Evolutionary conservation across 208 protist species (phyloP).

Genomic region (Crithidia expoeki): DNA sequence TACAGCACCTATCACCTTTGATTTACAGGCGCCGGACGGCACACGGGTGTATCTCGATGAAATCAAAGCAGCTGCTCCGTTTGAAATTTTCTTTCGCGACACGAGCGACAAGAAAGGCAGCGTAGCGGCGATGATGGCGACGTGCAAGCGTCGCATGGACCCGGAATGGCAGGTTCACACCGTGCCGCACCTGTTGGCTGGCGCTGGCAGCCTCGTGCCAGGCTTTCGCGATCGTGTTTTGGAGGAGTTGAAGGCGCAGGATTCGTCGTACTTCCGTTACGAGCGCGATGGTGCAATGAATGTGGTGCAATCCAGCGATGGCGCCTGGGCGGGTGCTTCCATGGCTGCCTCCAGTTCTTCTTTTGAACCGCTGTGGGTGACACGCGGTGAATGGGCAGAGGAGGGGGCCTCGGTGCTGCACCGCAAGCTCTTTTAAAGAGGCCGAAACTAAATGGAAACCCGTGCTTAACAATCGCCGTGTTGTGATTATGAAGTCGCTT

Average conservation of each 20-base stretch:
- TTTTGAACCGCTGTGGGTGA: constrained; percentile 84
- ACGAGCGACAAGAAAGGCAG: constrained; percentile 15
- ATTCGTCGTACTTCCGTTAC: constrained; percentile 81
- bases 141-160: constrained; percentile 62
- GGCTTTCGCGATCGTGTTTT: constrained; percentile 62
- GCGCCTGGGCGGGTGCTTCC: constrained; percentile 80
- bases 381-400: constrained; percentile 71
- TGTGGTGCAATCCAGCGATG: constrained; percentile 37
- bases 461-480: too few species aligned
- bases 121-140: constrained; percentile 51
- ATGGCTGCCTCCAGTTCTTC: constrained; percentile 76
- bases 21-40: constrained; percentile 33
- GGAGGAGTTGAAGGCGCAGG: constrained; percentile 61
- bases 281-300: constrained; percentile 58
- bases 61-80: constrained; percentile 33
- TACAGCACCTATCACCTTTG: neutral
- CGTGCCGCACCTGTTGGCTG: constrained; percentile 77
- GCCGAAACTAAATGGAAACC: too few species aligned
- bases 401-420: constrained; percentile 69
- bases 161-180: constrained; percentile 77
- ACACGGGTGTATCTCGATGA: constrained; percentile 29
- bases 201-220: constrained; percentile 40
- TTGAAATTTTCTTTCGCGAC: constrained; percentile 65
- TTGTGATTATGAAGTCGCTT: too few species aligned
- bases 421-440: constrained; percentile 78